A percentile compares a stretch with the other conserved stretches of the same genome.
phyloP scores from a whole-genome alignment of 352 stramenopile species.

The Globisporangium apiculatum region DNA sequence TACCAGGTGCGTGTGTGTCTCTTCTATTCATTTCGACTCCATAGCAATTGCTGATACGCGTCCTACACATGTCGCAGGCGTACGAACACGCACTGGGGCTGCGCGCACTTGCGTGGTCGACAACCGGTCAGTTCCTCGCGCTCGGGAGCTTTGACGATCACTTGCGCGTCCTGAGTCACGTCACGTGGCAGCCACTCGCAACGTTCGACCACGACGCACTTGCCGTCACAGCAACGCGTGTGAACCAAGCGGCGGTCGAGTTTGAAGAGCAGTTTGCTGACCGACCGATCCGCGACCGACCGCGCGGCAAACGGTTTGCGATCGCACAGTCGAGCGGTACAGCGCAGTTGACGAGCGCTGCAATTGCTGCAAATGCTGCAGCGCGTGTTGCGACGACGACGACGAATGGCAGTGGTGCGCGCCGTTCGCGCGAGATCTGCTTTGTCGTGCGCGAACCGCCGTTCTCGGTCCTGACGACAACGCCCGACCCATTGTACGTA shows the following conservation, averaged over 20 bases:
- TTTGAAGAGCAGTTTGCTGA: conserved; percentile 65
- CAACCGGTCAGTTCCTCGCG: conserved; percentile 69
- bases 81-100: conserved; percentile 77
- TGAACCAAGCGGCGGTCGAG: conserved; percentile 49
- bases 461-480: conserved; percentile 63
- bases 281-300: conserved; percentile 37
- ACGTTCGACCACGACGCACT: conserved; percentile 68
- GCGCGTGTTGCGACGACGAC: conserved; percentile 25
- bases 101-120: conserved; percentile 68
- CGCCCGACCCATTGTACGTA: conserved; percentile 58
- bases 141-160: conserved; percentile 76
- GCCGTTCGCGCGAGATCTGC: conserved; percentile 46
- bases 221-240: conserved; percentile 30
- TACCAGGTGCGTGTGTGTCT: conserved; percentile 42
- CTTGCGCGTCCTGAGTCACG: conserved; percentile 62
- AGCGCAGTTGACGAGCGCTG: conserved; percentile 15
- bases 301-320: conserved; percentile 49
- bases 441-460: conserved; percentile 62
- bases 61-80: conserved; percentile 22
- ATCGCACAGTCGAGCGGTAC: conserved; percentile 20
- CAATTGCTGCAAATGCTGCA: conserved; percentile 50
- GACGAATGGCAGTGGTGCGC: conserved; percentile 17
- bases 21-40: no score
- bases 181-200: conserved; percentile 70
- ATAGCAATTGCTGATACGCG: not conserved